Percentiles rank a stretch among this genome's conserved stretches.
These are phyloP conservation scores for Tephrocybe rancida DNA, from an alignment of 768 basidiomycete genomes.

Conservation along the genomic window DNA sequence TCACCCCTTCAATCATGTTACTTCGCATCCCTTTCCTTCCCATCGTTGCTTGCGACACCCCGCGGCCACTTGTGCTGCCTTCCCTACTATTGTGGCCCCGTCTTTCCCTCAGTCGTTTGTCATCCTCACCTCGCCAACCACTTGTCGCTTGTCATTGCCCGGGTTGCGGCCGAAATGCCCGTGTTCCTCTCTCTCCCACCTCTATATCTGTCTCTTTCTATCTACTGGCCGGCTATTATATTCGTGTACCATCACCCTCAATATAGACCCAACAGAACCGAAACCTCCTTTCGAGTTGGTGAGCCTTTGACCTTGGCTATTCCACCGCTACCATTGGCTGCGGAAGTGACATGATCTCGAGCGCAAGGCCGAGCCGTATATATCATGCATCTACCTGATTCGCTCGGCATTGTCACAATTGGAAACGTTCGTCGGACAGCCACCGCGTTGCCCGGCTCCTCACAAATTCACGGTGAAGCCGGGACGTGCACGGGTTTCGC, in stretches of 20 bases:
- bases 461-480: no score
- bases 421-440: no score
- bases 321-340: background rate
- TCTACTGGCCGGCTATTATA: slow-evolving; percentile 21
- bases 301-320: background rate
- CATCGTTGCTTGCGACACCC: slow-evolving; percentile 15
- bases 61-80: background rate
- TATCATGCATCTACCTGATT: no score
- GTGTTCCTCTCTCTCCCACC: slow-evolving; percentile 4
- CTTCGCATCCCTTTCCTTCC: slow-evolving; percentile 4
- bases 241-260: slow-evolving; percentile 22
- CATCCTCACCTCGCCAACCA: slow-evolving; percentile 5
- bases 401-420: no score
- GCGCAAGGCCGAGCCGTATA: no score
- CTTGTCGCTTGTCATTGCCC: slow-evolving; percentile 13
- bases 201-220: slow-evolving; percentile 18
- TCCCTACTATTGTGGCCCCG: slow-evolving; percentile 9
- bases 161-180: slow-evolving; percentile 3
- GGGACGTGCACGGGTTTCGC: no score
- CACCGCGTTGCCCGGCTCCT: no score
- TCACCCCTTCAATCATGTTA: slow-evolving; percentile 2
- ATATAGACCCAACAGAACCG: slow-evolving; percentile 21
- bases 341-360: background rate
- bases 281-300: background rate
- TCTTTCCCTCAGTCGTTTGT: slow-evolving; percentile 7